Evolutionary conservation across 805 yeast species (phyloP).

Genomic region (Cyberlindnera euphorbiae): DNA sequence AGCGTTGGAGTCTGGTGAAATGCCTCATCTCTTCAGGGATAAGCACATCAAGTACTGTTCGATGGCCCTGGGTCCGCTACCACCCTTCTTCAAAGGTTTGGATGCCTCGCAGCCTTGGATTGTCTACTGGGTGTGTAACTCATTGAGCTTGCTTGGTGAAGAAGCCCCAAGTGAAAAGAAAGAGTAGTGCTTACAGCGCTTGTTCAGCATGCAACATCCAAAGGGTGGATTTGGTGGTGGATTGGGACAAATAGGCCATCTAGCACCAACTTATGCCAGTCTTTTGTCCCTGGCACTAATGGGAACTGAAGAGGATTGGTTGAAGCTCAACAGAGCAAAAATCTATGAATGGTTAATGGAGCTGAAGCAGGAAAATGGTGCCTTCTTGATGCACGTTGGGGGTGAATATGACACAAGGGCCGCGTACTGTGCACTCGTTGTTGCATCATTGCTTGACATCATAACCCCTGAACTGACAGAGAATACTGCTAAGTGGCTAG

Average conservation of each 20-base stretch:
- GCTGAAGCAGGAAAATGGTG: conserved; percentile 66
- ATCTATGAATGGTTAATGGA: conserved; percentile 60
- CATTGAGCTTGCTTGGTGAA: conserved; percentile 38
- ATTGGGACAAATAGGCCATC: conserved; percentile 70
- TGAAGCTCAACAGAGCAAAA: conserved; percentile 37
- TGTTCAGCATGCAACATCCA: conserved; percentile 27
- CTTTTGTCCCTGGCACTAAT: conserved; percentile 54
- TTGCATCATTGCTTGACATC: conserved; percentile 62
- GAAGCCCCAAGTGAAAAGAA: conserved; percentile 25
- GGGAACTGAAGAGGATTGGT: conserved; percentile 40
- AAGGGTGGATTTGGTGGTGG: conserved; percentile 88
- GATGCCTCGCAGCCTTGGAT: conserved; percentile 96
- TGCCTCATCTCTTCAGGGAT: conserved; percentile 12
- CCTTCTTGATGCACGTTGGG: conserved; percentile 64
- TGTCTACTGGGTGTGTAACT: conserved; percentile 75
- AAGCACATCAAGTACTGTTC: conserved; percentile 19
- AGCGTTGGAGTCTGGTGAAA: conserved; percentile 15
- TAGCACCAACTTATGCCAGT: conserved; percentile 81
- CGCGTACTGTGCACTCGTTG: conserved; percentile 77
- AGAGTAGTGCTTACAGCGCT: conserved; percentile 26
- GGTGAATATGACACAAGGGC: conserved; percentile 90
- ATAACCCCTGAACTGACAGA: conserved; percentile 53
- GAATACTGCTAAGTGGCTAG: conserved; percentile 56
- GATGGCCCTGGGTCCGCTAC: conserved; percentile 20
- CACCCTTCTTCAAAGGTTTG: conserved; percentile 33